Evolutionary conservation across 75 land plant species (phyloP).

Genomic region (Picea glauca): DNA sequence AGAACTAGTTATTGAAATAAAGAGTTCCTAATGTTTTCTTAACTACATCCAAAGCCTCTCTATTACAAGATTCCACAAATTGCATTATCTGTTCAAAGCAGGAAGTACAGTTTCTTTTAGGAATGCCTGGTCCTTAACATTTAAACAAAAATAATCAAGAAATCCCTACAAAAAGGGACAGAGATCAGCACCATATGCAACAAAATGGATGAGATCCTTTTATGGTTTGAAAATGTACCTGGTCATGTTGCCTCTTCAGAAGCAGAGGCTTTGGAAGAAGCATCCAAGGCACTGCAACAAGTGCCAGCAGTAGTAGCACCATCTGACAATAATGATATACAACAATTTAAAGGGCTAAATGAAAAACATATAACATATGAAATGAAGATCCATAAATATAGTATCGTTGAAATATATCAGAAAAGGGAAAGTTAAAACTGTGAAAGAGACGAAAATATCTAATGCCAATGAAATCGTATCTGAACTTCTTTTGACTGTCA

Average conservation of each 20-base stretch:
- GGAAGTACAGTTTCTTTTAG: background rate
- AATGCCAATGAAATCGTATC: too few species aligned
- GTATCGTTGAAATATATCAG: background rate
- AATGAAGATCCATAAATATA: too few species aligned
- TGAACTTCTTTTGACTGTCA: too few species aligned
- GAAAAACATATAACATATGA: background rate
- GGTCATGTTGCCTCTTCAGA: conserved; percentile 74
- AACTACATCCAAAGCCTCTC: background rate
- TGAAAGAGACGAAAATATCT: background rate
- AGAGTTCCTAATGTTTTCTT: background rate
- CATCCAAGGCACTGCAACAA: conserved; percentile 99
- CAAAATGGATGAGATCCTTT: background rate
- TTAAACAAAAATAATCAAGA: background rate
- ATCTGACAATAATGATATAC: conserved; percentile 34
- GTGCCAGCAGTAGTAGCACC: conserved; percentile 66
- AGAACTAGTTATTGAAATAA: background rate
- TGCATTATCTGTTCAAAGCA: background rate
- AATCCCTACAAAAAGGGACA: background rate
- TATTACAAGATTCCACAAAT: background rate
- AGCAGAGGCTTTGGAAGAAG: conserved; percentile 93
- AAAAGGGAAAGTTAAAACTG: background rate
- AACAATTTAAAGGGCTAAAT: background rate
- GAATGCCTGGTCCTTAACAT: background rate
- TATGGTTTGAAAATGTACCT: conserved; percentile 34
- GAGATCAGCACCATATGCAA: background rate